These are phyloP conservation scores for Pythium rhizo-oryzae DNA, from an alignment of 352 stramenopile genomes.

Conservation along the genomic window DNA sequence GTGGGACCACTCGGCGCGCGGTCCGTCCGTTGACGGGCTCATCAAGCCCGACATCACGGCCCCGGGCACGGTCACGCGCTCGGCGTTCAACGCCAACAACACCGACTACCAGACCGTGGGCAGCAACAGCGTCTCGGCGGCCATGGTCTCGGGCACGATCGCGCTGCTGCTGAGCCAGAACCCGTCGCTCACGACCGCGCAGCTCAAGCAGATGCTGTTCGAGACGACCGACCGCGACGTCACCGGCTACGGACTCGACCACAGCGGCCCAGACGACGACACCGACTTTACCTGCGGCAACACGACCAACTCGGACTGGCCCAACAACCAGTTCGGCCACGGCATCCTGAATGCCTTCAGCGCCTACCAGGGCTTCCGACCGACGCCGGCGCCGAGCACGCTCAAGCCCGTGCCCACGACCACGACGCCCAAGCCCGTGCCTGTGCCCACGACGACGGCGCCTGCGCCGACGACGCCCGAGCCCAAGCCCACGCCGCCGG, in stretches of 20 bases:
- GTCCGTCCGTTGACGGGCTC: constrained; percentile 22
- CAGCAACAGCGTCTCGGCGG: constrained; percentile 26
- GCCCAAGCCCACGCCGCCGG: constrained; percentile 1
- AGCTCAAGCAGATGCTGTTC: constrained; percentile 21
- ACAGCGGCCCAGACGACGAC: constrained; percentile 18
- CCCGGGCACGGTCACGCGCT: constrained; percentile 27
- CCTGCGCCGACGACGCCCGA: background rate
- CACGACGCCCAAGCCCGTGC: background rate
- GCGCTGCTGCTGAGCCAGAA: constrained; percentile 31
- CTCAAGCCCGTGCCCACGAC: background rate
- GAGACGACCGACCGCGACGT: constrained; percentile 18
- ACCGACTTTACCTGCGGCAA: constrained; percentile 23
- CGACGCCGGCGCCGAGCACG: background rate
- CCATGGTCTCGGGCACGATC: constrained; percentile 30
- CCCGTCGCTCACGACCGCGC: constrained; percentile 18
- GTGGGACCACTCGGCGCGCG: constrained; percentile 30
- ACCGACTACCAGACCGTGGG: constrained; percentile 33
- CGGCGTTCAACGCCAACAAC: constrained; percentile 28
- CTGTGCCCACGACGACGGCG: background rate
- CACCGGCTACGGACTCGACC: constrained; percentile 12
- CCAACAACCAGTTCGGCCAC: constrained; percentile 24
- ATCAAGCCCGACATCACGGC: constrained; percentile 41
- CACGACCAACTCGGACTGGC: constrained; percentile 19
- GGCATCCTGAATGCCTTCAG: constrained; percentile 22
- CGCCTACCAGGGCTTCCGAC: constrained; percentile 10